Evolutionary conservation across 306 rosid species (phyloP), one percentile per base, ranked within the genome.

Genomic region (Bauhinia variegata): DNA sequence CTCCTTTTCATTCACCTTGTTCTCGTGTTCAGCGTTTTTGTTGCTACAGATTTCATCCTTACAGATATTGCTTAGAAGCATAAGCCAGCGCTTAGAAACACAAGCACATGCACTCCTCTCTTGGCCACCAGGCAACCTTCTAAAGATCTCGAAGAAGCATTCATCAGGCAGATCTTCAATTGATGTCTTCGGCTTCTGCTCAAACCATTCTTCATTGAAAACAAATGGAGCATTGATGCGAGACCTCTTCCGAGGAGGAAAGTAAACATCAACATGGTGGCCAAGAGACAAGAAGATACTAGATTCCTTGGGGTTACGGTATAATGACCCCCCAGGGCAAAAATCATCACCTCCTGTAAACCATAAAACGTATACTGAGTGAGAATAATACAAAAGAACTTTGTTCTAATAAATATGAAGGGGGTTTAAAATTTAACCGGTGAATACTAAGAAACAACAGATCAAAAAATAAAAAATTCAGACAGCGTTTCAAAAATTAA

Each of bases 51-150:
- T 68, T 52, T 95, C 99, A 47, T 77, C 71, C 68, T 71, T 71
- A 11, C 79, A 39, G 14, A 91, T 88, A 60, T 73, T 82, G 82
- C 97, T 88, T 56, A 87, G 68, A 80, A 91, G 92, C 73, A 57
- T 75, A 87, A 95, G 99, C 99, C 97, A 95, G 48, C 79, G 88
- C 79, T 83, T 95, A 50, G 99, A 91, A 75, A 95, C 97, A 34
- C 82, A 68, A 46, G 99, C 85, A 30, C 95, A 85, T 3, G 83
- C 41, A 54, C 89, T 84, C 82, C 88, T 88, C 63, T 83, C 99
- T 79, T 82, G 84, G 23, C 89, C 95, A 8, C 77, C 86, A 28
- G 95, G 84, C 83, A 95, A 83, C 78, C 97, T 83, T 67, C 93
- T 88, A 65, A 95, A 86, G 79, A 95, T 87, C 84, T 95, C 99